Base-by-base conservation (phyloP, 2,329 filamentous ascomycete genomes). In the Curvularia hawaiiensis region DNA sequence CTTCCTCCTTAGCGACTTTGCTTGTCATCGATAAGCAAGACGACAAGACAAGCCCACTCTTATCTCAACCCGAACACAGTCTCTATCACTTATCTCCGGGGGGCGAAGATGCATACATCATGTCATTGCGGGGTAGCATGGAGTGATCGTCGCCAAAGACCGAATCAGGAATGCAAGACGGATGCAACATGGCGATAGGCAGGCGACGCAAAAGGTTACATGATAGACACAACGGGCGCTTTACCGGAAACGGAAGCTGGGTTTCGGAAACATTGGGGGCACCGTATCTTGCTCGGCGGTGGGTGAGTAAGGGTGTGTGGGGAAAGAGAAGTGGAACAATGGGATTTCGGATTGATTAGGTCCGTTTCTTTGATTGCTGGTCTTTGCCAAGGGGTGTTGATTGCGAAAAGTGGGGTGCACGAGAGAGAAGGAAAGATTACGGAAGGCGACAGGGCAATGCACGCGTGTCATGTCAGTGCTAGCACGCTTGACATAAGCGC, bases 241-340 rank as follows among this genome's bases (percentile, higher is more conserved):
- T 48, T 64, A 45, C 67, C 65, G n/a, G 39, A 67, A 60, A 22
- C 59, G 66, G 67, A 66, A 69, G 67, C 62, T 65, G 56, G 33
- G n/a, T 46, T 46, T 50, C 22, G 40, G 22, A 20, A 43, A 43
- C 20, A 43, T 43, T 43, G 40, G 40, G 22, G 7, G 22, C 16
- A 28, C 2, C 7, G 24, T 20, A 24, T 16, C 22, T 28, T 43
- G 40, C 40, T 16, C 12, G 8, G 40, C n/a, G 40, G 16, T 16
- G 4, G 22, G 22, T 26, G 12, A 26, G 14, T 26, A 35, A 31
- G 2, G 30, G 30, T 31, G 11, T 43, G 22, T 43, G 20, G 22
- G 40, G 40, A 24, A n/a, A 31, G 30, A 31, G 20, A 24, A 24
- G 20, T 20, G 20, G 14, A 12, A 43, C 12, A 11, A 43, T 43